Percentiles rank a stretch among this genome's conserved stretches.
Evolutionary conservation across 495 filamentous ascomycete genomes (phyloP).

Genomic region (Umbilicaria muhlenbergii): DNA sequence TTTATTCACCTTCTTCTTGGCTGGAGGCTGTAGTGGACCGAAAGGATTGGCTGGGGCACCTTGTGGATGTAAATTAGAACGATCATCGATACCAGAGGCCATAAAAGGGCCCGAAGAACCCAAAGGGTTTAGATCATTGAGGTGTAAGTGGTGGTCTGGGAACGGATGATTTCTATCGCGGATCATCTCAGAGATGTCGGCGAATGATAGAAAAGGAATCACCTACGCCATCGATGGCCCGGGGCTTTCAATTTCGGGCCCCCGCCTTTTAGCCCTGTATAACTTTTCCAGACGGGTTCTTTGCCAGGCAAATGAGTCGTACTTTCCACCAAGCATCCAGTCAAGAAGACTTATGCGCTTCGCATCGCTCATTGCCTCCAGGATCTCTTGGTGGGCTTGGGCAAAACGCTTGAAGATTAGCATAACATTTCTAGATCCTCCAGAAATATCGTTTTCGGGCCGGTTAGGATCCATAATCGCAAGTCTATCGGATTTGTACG

Average conservation of each 20-base stretch:
- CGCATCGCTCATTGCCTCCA: slow-evolving; percentile 34
- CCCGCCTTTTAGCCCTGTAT: slow-evolving; percentile 19
- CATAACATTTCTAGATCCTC: slow-evolving; percentile 51
- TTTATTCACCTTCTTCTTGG: no score
- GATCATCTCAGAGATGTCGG: slow-evolving; percentile 1
- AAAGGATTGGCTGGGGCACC: no score
- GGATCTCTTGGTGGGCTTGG: slow-evolving; percentile 40
- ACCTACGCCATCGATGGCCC: not conserved
- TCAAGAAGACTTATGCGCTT: slow-evolving; percentile 42
- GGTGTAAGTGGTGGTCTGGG: no score
- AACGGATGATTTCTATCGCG: not conserved
- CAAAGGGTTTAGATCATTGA: no score
- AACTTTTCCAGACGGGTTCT: slow-evolving; percentile 34
- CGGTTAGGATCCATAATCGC: slow-evolving; percentile 85
- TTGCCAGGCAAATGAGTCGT: slow-evolving; percentile 49
- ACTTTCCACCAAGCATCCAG: slow-evolving; percentile 54
- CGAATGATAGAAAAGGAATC: not conserved
- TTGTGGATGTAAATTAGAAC: no score
- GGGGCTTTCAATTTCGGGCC: not conserved
- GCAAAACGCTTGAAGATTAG: slow-evolving; percentile 49
- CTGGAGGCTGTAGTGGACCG: no score
- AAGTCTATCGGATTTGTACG: slow-evolving; percentile 36
- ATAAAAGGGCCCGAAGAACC: no score
- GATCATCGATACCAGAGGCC: no score
- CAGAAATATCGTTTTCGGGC: slow-evolving; percentile 67